Base-by-base conservation (phyloP, 75 land plant genomes). In the Cupressus sempervirens region DNA sequence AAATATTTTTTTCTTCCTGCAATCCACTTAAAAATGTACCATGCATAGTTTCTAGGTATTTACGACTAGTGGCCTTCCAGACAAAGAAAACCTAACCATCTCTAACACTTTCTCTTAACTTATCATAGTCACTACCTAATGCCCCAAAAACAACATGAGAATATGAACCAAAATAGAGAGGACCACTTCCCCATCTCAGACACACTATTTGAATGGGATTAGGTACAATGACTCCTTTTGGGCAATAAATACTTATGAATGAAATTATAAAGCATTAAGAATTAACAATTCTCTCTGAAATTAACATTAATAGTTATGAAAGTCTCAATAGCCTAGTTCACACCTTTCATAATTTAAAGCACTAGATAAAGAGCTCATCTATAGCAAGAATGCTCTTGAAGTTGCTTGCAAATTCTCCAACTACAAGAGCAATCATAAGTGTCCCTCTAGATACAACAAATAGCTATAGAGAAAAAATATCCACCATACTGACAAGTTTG, bases 391-490 rank as follows among this genome's bases (percentile, higher is more conserved):
- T 88, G 52, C 20, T 26, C 89, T 94, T 94, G 86, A 94, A 94
- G 29, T 15, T 53, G 16, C 84, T 70, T n/a, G 96, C 96, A 83
- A 94, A 93, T 86, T 94, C 92, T 38, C 96, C 96, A 65, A 94
- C 94, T 54, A 94, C 96, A 73, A 94, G 84, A 16, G 96, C 96
- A 83, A 93, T 84, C 32, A 94, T 89, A 54, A 90, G 91, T 43
- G 94, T 87, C 56, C 92, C 96, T 6, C 96, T 93, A 76, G 94
- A 91, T 36, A 94, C 96, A 35, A 91, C 88, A 73, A 92, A 75
- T 91, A 93, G 45, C 94, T 84, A 52, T 93, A 94, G 56, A 94
- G 93, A 94, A 83, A 84, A 93, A 93, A 83, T 89, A 94, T 68
- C 93, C 96, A 29, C 96, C 96, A 2, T 92, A 87, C 41, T 83